Conservation (phyloP, 352 stramenopile genomes). For the Phytophthora uliginosa region DNA sequence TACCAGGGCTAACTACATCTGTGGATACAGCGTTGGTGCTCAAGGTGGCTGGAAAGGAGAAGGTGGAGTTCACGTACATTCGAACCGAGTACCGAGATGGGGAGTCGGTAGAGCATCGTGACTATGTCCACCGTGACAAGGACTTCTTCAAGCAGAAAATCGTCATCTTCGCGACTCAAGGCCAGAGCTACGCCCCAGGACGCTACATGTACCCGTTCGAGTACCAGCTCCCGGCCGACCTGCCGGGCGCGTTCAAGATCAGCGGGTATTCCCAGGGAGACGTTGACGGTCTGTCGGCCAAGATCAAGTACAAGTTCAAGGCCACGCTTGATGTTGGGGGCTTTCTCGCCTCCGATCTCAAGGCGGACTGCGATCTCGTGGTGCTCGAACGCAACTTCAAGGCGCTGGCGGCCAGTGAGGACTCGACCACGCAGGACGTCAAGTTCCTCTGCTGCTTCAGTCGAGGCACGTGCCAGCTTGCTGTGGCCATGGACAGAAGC, state of each 20-base stretch:
- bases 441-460: constrained; percentile 76
- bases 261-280: constrained; percentile 53
- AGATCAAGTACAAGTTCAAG: constrained; percentile 88
- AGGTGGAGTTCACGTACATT: constrained; percentile 61
- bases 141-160: constrained; percentile 84
- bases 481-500: constrained; percentile 82
- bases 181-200: constrained; percentile 46
- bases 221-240: constrained; percentile 60
- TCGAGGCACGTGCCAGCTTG: constrained; percentile 58
- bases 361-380: constrained; percentile 61
- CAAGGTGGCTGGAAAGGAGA: constrained; percentile 75
- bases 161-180: constrained; percentile 54
- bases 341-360: constrained; percentile 73
- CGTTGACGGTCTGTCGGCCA: constrained; percentile 55
- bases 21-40: constrained; percentile 60
- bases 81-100: constrained; percentile 35
- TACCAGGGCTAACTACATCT: not conserved
- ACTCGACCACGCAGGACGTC: constrained; percentile 64
- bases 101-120: constrained; percentile 35
- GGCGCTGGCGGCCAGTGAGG: constrained; percentile 54
- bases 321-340: constrained; percentile 71
- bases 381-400: constrained; percentile 68
- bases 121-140: constrained; percentile 47
- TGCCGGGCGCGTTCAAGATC: constrained; percentile 69
- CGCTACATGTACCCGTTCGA: constrained; percentile 77